These are phyloP conservation scores for Mycena crocata DNA, from an alignment of 768 basidiomycete species.

Conservation along the genomic window DNA sequence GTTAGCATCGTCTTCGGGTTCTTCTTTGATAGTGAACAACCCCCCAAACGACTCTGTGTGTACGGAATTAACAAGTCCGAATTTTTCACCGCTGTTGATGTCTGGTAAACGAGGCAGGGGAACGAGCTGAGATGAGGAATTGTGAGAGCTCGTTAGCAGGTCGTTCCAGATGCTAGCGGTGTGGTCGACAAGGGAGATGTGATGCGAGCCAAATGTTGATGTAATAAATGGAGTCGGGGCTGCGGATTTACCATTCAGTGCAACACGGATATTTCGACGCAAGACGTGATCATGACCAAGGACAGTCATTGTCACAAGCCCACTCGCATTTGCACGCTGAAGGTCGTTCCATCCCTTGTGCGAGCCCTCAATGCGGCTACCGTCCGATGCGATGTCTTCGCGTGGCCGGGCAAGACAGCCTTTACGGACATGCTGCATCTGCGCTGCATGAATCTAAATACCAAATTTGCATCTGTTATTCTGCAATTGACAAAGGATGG, in stretches of 20 bases:
- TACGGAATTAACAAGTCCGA: neutral
- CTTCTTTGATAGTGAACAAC: neutral
- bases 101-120: neutral
- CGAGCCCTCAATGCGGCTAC: no score
- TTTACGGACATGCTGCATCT: no score
- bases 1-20: neutral
- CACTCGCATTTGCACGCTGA: constrained; percentile 34
- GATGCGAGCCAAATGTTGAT: constrained; percentile 37
- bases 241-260: neutral
- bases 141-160: neutral
- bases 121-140: neutral
- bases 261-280: constrained; percentile 34
- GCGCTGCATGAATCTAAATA: constrained; percentile 42
- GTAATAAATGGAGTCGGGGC: constrained; percentile 14
- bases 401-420: constrained; percentile 39
- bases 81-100: neutral
- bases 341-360: constrained; percentile 45
- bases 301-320: constrained; percentile 38
- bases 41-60: neutral
- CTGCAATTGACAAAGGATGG: neutral
- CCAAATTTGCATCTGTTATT: constrained; percentile 20
- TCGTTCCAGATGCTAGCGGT: constrained; percentile 24
- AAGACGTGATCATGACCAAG: no score
- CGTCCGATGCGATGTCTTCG: constrained; percentile 38
- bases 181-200: no score